Conservation (phyloP, 768 basidiomycete genomes). For the Amanita polypyramis region DNA sequence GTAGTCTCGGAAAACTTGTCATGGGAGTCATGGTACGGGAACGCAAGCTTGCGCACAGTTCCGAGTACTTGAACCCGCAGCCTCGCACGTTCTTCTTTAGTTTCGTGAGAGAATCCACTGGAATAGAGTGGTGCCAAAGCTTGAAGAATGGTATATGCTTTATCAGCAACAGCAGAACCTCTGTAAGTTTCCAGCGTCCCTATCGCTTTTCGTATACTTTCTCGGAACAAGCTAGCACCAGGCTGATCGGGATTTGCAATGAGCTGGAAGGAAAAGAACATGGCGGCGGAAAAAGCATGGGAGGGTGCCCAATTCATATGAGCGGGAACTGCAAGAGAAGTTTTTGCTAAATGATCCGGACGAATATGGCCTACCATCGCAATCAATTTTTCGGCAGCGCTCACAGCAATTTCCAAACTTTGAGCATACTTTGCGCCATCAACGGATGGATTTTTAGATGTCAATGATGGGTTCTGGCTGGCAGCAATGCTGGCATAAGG, state of each 20-base stretch:
- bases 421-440: constrained; percentile 38
- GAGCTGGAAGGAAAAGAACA: constrained; percentile 89
- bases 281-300: constrained; percentile 78
- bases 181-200: constrained; percentile 54
- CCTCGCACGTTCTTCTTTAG: constrained; percentile 42
- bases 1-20: constrained; percentile 23
- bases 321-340: constrained; percentile 61
- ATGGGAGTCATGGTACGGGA: constrained; percentile 61
- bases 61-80: constrained; percentile 51
- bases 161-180: constrained; percentile 61
- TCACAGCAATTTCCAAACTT: constrained; percentile 65
- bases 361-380: constrained; percentile 67
- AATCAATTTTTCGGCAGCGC: constrained; percentile 69
- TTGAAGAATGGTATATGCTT: constrained; percentile 59
- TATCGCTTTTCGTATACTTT: constrained; percentile 62
- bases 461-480: constrained; percentile 16
- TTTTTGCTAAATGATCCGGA: constrained; percentile 64
- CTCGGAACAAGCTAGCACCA: constrained; percentile 66
- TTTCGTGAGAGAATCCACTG: constrained; percentile 43
- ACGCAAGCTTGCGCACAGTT: constrained; percentile 65
- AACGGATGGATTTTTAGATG: constrained; percentile 18
- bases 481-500: constrained; percentile 47
- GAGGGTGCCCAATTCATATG: constrained; percentile 81
- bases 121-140: constrained; percentile 69
- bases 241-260: constrained; percentile 74